Evolutionary conservation across 2,329 filamentous ascomycete species (phyloP).

Genomic region (Trichothecium sympodiale): DNA sequence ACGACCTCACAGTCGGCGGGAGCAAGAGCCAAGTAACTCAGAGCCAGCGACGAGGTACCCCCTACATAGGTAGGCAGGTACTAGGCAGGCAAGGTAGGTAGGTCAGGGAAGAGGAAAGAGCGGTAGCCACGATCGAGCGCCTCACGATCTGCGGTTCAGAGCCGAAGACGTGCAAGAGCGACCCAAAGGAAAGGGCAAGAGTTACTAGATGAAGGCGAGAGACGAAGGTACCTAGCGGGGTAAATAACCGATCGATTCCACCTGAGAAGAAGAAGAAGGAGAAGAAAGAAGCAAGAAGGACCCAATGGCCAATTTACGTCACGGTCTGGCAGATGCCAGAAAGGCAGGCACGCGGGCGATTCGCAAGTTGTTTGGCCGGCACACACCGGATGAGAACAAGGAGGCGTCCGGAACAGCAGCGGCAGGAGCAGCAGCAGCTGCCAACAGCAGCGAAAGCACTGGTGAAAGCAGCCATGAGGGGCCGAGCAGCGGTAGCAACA

Average conservation of each 20-base stretch:
- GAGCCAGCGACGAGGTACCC: no score
- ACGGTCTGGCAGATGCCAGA: conserved; percentile 17
- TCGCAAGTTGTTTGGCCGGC: conserved; percentile 18
- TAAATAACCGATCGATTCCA: not conserved
- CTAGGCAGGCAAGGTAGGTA: not conserved
- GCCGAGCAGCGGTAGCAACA: not conserved
- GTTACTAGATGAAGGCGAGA: no score
- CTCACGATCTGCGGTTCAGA: conserved; percentile 5
- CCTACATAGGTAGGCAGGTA: no score
- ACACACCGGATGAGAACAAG: conserved; percentile 12
- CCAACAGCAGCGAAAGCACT: not conserved
- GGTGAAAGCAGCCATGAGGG: not conserved
- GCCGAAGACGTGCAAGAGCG: conserved; percentile 4
- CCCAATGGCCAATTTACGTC: conserved; percentile 18
- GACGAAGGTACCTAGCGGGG: no score
- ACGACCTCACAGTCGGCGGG: no score
- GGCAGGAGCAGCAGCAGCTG: no score
- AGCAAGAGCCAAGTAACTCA: no score
- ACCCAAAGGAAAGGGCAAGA: not conserved
- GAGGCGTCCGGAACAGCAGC: no score
- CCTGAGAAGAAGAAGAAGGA: not conserved
- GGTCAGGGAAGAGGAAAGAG: not conserved
- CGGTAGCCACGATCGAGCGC: no score
- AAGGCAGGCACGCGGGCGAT: conserved; percentile 15
- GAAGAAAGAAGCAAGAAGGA: not conserved